These are phyloP conservation scores for Gossypium arboreum DNA, from an alignment of 345 rosid species.

Conservation along the genomic window DNA sequence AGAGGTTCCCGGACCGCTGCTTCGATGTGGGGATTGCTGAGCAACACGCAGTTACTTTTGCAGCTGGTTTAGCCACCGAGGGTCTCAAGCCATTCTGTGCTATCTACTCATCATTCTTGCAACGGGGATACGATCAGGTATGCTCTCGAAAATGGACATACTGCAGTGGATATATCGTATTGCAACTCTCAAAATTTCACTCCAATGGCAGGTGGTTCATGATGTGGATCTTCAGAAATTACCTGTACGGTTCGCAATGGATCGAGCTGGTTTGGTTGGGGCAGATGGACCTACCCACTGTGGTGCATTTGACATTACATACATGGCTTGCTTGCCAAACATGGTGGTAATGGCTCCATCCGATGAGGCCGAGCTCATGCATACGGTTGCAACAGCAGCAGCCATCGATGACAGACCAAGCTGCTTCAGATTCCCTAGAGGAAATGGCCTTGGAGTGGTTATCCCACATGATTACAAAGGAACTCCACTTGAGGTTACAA, in stretches of 20 bases:
- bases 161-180: not conserved
- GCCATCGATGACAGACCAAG: slow-evolving; percentile 74
- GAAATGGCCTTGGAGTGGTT: slow-evolving; percentile 55
- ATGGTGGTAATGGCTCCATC: slow-evolving; percentile 89
- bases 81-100: slow-evolving; percentile 81
- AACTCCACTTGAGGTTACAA: slow-evolving; percentile 49
- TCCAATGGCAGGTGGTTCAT: slow-evolving; percentile 50
- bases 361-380: slow-evolving; percentile 71
- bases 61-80: slow-evolving; percentile 72
- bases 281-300: slow-evolving; percentile 83
- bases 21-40: slow-evolving; percentile 76
- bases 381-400: slow-evolving; percentile 80
- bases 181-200: not conserved
- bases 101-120: slow-evolving; percentile 72
- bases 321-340: slow-evolving; percentile 79
- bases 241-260: slow-evolving; percentile 69
- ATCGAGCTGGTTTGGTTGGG: slow-evolving; percentile 73
- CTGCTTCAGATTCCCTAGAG: slow-evolving; percentile 83
- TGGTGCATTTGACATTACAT: slow-evolving; percentile 65
- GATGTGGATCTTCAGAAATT: slow-evolving; percentile 76
- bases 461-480: slow-evolving; percentile 61
- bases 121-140: slow-evolving; percentile 77
- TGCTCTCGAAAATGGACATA: slow-evolving; percentile 14
- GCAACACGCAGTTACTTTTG: slow-evolving; percentile 79
- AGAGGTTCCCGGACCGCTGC: slow-evolving; percentile 67